Percentiles rank a stretch among this genome's conserved stretches.
Evolutionary conservation across 2,329 filamentous ascomycete genomes (phyloP).

Genomic region (Aspergillus viridinutans): DNA sequence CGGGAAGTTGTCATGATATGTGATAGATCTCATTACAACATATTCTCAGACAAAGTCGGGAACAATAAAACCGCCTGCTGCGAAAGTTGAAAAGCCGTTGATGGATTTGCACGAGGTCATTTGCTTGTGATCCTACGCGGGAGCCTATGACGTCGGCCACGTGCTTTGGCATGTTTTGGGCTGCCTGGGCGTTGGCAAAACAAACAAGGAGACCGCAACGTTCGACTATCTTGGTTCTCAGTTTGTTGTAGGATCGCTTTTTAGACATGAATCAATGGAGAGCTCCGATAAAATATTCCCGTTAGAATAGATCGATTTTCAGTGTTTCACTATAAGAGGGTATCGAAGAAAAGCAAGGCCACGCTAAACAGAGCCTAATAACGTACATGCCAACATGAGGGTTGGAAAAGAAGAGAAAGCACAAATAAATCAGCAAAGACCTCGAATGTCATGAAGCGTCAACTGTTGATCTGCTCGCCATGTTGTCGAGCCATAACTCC

Average conservation of each 20-base stretch:
- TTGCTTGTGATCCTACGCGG: slow-evolving; percentile 10
- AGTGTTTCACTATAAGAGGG: not conserved
- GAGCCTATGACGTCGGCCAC: slow-evolving; percentile 35
- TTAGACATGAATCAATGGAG: not conserved
- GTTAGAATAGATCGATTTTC: not conserved
- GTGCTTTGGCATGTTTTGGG: slow-evolving; percentile 17
- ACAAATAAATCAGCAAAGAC: not conserved
- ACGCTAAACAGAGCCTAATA: not conserved
- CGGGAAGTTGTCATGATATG: not conserved
- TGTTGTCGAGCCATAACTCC: not conserved
- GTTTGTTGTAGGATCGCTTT: not conserved
- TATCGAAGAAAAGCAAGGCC: not conserved
- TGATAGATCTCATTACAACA: not conserved
- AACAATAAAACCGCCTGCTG: not conserved
- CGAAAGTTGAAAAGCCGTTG: not conserved
- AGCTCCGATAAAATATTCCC: not conserved
- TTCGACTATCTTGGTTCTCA: not conserved
- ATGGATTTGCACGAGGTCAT: not conserved
- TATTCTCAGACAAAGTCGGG: not conserved
- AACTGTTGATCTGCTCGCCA: not conserved
- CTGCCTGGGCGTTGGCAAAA: not conserved
- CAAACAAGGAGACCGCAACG: not conserved
- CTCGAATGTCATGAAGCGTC: not conserved
- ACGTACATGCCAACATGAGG: not conserved
- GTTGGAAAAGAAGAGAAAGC: not conserved